Conservation (phyloP, 192 early-diverging fungal genomes). For the Coemansia sp. region DNA sequence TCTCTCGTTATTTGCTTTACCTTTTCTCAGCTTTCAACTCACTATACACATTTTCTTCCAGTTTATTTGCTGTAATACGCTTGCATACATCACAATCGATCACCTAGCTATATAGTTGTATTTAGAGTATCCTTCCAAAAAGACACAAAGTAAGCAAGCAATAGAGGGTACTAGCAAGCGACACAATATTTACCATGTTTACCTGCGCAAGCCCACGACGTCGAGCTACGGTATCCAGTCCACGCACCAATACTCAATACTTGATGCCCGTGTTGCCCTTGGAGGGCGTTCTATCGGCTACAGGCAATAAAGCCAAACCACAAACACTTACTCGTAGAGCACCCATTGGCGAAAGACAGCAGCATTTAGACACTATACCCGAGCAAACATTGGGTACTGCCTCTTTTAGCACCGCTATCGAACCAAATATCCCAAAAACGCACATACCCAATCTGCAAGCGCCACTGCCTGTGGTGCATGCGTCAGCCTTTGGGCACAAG, state of each 20-base stretch:
- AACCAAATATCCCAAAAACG: neutral
- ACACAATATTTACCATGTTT: neutral
- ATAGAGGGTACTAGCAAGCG: no score
- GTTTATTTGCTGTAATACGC: no score
- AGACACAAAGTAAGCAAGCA: no score
- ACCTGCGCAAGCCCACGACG: slow-evolving; percentile 1
- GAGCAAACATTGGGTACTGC: neutral
- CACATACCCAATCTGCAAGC: neutral
- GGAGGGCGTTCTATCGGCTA: no score
- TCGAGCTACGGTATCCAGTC: slow-evolving; percentile 4
- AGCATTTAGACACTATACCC: slow-evolving; percentile 2
- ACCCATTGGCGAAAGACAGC: neutral
- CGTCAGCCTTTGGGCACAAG: neutral
- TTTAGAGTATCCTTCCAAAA: no score
- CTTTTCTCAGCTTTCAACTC: no score
- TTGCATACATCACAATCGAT: no score
- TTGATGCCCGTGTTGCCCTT: no score
- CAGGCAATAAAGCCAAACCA: neutral
- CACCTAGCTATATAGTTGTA: no score
- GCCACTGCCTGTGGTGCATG: slow-evolving; percentile 1
- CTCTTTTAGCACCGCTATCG: no score
- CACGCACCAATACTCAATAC: neutral
- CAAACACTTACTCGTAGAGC: neutral
- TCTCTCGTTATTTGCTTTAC: no score
- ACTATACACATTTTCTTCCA: no score